Evolutionary conservation across 2,329 filamentous ascomycete genomes (phyloP).

Genomic region (Sarocladium strictum): DNA sequence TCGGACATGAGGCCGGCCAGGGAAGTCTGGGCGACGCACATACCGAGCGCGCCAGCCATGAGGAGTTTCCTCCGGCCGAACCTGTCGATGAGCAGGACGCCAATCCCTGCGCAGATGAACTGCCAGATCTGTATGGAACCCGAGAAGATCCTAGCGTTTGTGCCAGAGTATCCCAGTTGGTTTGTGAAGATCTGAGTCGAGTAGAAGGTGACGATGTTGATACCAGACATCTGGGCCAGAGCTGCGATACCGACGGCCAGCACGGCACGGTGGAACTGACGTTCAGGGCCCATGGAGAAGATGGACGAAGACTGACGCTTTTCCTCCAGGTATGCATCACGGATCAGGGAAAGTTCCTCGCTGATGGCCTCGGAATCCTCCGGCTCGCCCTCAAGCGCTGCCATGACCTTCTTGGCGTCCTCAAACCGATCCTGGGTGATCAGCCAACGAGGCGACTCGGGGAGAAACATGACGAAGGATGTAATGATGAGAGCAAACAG

Average conservation of each 20-base stretch:
- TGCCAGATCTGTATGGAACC: background rate
- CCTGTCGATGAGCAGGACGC: constrained; percentile 43
- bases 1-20: constrained; percentile 64
- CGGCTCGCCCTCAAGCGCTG: constrained; percentile 34
- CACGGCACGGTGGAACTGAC: constrained; percentile 56
- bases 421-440: constrained; percentile 42
- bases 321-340: constrained; percentile 27
- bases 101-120: constrained; percentile 18
- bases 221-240: constrained; percentile 54
- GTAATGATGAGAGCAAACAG: constrained; percentile 25
- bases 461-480: constrained; percentile 34
- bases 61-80: constrained; percentile 41
- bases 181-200: constrained; percentile 52
- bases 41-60: constrained; percentile 29
- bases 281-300: background rate
- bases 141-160: background rate
- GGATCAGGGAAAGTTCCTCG: background rate
- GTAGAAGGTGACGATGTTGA: constrained; percentile 57
- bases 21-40: constrained; percentile 41
- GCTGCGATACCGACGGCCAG: constrained; percentile 52
- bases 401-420: constrained; percentile 27
- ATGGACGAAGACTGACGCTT: constrained; percentile 44
- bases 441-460: constrained; percentile 39
- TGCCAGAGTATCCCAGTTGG: constrained; percentile 24
- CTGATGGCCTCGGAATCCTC: constrained; percentile 33